These are phyloP conservation scores for Pseudophaeomoniella oleicola DNA, from an alignment of 2,329 filamentous ascomycete species.

Conservation along the genomic window DNA sequence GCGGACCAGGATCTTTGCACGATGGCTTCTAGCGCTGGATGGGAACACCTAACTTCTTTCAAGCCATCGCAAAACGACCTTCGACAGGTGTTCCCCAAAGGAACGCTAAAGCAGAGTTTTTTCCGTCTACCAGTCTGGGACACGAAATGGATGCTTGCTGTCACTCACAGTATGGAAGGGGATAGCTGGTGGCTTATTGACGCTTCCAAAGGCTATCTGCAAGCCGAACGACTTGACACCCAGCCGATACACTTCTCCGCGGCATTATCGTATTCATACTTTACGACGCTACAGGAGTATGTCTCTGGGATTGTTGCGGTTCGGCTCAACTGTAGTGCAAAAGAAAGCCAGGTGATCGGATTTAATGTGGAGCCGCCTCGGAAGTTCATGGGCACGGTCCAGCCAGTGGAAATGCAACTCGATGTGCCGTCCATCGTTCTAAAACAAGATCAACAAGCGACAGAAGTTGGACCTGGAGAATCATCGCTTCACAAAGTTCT, in stretches of 20 bases:
- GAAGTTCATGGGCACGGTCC: background rate
- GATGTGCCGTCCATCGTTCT: background rate
- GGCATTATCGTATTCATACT: background rate
- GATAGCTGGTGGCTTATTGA: constrained; percentile 65
- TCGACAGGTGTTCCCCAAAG: constrained; percentile 46
- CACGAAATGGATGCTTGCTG: constrained; percentile 55
- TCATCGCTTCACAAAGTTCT: background rate
- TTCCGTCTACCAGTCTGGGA: constrained; percentile 61
- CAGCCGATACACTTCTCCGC: background rate
- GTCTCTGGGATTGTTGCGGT: background rate
- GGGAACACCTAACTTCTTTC: constrained; percentile 26
- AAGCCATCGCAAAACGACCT: constrained; percentile 27
- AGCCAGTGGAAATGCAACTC: background rate
- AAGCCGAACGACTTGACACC: background rate
- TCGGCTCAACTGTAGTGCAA: background rate
- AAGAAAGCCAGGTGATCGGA: background rate
- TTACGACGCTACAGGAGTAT: constrained; percentile 1
- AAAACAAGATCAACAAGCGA: background rate
- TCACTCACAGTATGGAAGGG: constrained; percentile 55
- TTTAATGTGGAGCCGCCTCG: background rate
- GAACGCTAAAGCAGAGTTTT: constrained; percentile 51
- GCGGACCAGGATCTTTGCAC: constrained; percentile 25
- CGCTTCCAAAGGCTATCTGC: background rate
- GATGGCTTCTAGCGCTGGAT: constrained; percentile 20
- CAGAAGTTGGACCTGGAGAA: background rate